These are phyloP conservation scores for Kwoniella bestiolae DNA, from an alignment of 768 basidiomycete genomes.

Conservation along the genomic window DNA sequence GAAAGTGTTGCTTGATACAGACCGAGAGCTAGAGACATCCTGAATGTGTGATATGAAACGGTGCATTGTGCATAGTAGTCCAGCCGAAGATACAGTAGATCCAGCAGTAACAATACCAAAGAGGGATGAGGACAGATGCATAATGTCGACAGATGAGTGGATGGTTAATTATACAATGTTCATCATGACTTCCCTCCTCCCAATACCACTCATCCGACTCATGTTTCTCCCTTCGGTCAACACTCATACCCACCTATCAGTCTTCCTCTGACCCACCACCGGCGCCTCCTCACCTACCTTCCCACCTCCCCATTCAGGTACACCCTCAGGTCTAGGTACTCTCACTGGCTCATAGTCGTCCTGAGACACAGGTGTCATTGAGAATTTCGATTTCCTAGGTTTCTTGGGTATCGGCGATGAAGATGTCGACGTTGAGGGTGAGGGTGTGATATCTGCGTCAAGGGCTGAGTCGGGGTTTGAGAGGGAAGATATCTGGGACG, in stretches of 20 bases:
- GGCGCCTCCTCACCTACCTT: slow-evolving; percentile 42
- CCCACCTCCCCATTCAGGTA: slow-evolving; percentile 85
- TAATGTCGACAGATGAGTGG: no score
- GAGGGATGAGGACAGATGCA: no score
- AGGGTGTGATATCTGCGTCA: slow-evolving; percentile 7
- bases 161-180: no score
- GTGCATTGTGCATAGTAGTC: no score
- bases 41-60: no score
- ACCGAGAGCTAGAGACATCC: no score
- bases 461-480: slow-evolving; percentile 7
- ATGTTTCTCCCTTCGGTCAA: no score
- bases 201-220: no score
- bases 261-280: slow-evolving; percentile 41
- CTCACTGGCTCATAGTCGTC: slow-evolving; percentile 84
- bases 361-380: slow-evolving; percentile 57
- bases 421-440: slow-evolving; percentile 65
- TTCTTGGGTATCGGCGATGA: slow-evolving; percentile 49
- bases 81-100: no score
- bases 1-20: no score
- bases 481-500: background rate
- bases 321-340: slow-evolving; percentile 77
- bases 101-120: no score
- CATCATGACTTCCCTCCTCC: no score
- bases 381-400: slow-evolving; percentile 33
- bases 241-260: slow-evolving; percentile 45